phyloP scores from a whole-genome alignment of 1,139 yeast species.

The Yarrowia galli region DNA sequence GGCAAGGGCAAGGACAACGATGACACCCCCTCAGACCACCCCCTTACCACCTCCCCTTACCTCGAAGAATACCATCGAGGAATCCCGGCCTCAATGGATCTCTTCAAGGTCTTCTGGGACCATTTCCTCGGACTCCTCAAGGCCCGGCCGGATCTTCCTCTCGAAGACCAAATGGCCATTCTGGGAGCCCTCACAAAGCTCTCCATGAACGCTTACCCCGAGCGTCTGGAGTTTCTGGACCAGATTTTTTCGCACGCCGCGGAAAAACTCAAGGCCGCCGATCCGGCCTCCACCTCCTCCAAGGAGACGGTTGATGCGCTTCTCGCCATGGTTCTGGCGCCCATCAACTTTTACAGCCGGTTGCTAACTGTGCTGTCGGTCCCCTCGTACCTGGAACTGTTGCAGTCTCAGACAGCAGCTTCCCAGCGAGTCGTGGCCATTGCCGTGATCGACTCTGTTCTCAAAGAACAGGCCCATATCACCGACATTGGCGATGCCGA shows the following conservation, averaged over 20 bases:
- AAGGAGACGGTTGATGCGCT: conserved; percentile 54
- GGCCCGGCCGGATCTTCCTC: conserved; percentile 67
- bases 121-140: conserved; percentile 64
- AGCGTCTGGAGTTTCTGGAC: conserved; percentile 66
- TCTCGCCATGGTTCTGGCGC: conserved; percentile 63
- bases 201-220: conserved; percentile 72
- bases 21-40: not conserved
- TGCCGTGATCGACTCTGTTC: conserved; percentile 50
- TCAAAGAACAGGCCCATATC: conserved; percentile 44
- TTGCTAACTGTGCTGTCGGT: conserved; percentile 51
- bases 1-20: not conserved
- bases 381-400: conserved; percentile 51
- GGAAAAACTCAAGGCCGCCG: conserved; percentile 55
- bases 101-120: conserved; percentile 70
- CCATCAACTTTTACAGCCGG: conserved; percentile 57
- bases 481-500: conserved; percentile 49
- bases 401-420: conserved; percentile 51
- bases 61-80: conserved; percentile 39
- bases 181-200: conserved; percentile 70
- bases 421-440: conserved; percentile 52
- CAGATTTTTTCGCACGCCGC: conserved; percentile 65
- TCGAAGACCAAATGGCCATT: conserved; percentile 69
- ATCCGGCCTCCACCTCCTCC: conserved; percentile 42
- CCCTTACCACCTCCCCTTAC: conserved; percentile 1
- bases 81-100: conserved; percentile 47